These are phyloP conservation scores for Neophaeococcomyces mojaviensis DNA, from an alignment of 2,329 filamentous ascomycete species.

Conservation along the genomic window DNA sequence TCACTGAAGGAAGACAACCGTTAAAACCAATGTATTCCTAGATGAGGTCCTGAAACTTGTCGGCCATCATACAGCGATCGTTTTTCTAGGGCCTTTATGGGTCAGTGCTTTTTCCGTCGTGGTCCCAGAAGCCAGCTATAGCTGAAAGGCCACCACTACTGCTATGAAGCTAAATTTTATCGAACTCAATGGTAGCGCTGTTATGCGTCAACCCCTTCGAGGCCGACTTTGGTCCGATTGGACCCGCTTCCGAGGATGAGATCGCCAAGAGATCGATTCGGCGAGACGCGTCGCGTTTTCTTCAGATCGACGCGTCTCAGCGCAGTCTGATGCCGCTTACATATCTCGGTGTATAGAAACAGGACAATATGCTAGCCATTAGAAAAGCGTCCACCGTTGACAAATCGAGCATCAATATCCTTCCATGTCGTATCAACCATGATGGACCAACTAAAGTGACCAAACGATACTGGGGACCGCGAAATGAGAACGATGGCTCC, in stretches of 20 bases:
- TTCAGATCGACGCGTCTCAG: neutral
- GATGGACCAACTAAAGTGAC: conserved; percentile 61
- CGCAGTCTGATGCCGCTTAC: conserved; percentile 42
- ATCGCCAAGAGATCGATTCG: too few species aligned
- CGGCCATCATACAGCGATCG: conserved; percentile 57
- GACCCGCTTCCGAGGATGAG: conserved; percentile 44
- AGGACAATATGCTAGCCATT: conserved; percentile 38
- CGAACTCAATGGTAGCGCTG: too few species aligned
- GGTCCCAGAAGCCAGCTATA: too few species aligned
- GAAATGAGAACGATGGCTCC: conserved; percentile 39
- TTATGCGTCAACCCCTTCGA: too few species aligned
- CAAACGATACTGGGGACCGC: conserved; percentile 64
- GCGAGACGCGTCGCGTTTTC: too few species aligned
- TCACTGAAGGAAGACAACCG: conserved; percentile 58
- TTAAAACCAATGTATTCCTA: conserved; percentile 71
- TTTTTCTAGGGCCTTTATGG: conserved; percentile 60
- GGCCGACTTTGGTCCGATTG: too few species aligned
- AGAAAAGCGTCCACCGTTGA: conserved; percentile 20
- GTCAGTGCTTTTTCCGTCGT: conserved; percentile 74
- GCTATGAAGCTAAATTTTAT: too few species aligned
- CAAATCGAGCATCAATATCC: conserved; percentile 46
- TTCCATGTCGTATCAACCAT: conserved; percentile 75
- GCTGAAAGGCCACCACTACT: too few species aligned
- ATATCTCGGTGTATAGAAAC: conserved; percentile 30
- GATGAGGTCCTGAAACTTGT: conserved; percentile 73